These are phyloP conservation scores for Botrytis cinerea DNA, from an alignment of 2,329 filamentous ascomycete species.

Conservation along the genomic window DNA sequence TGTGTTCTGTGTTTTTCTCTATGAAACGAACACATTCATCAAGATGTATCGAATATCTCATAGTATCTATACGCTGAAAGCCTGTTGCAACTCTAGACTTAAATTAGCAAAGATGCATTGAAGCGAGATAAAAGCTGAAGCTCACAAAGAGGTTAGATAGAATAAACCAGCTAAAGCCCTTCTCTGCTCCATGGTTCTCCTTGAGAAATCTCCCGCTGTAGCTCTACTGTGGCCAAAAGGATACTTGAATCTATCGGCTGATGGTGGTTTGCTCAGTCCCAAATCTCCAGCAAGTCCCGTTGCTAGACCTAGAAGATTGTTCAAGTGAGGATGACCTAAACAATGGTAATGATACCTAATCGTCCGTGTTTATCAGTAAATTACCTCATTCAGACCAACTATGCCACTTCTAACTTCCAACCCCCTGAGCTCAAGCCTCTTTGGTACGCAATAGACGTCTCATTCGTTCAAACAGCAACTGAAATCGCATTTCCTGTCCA, in stretches of 20 bases:
- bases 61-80: constrained; percentile 18
- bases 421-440: background rate
- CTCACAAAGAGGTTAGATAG: constrained; percentile 21
- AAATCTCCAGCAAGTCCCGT: constrained; percentile 8
- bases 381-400: background rate
- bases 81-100: constrained; percentile 4
- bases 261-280: constrained; percentile 15
- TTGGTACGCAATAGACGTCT: background rate
- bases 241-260: constrained; percentile 11
- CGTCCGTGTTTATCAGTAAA: background rate
- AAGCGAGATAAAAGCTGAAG: background rate
- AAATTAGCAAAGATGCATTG: background rate
- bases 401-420: background rate
- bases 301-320: constrained; percentile 18
- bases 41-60: constrained; percentile 18
- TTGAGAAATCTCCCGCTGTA: constrained; percentile 3
- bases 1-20: constrained; percentile 4
- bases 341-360: constrained; percentile 25
- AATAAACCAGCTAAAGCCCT: constrained; percentile 17
- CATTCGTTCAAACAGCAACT: background rate
- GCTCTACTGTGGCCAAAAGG: constrained; percentile 9
- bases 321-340: constrained; percentile 19
- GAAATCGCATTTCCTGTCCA: too few species aligned
- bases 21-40: constrained; percentile 10
- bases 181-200: constrained; percentile 17